Evolutionary conservation across 805 yeast species (phyloP).

Genomic region (Tetrapisispora pingtungensis): DNA sequence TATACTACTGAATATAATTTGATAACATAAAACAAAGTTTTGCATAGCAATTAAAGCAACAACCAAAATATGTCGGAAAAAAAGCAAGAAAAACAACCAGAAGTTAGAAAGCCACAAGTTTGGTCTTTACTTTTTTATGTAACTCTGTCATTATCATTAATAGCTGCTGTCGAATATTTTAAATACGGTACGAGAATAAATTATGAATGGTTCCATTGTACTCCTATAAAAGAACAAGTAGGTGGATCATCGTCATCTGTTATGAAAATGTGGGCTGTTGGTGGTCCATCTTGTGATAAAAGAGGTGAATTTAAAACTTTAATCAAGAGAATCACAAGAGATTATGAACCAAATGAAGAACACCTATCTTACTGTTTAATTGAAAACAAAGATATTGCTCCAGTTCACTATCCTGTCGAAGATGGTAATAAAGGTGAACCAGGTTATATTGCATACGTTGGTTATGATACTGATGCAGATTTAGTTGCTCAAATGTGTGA

Average conservation of each 20-base stretch:
- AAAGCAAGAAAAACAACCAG: neutral
- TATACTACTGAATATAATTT: no score
- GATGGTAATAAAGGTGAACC: constrained; percentile 28
- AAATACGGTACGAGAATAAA: constrained; percentile 32
- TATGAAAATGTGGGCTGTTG: constrained; percentile 29
- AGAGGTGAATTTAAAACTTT: constrained; percentile 35
- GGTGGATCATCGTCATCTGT: constrained; percentile 21
- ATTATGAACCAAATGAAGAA: constrained; percentile 32
- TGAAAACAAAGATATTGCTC: constrained; percentile 22
- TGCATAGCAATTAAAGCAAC: no score
- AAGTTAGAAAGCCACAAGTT: constrained; percentile 7
- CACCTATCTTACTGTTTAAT: constrained; percentile 30
- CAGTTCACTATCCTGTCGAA: constrained; percentile 26
- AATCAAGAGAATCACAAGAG: constrained; percentile 31
- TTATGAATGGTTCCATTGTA: constrained; percentile 39
- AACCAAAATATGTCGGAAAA: neutral
- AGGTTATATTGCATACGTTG: constrained; percentile 29
- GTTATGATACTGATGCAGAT: constrained; percentile 19
- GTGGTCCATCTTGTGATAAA: constrained; percentile 37
- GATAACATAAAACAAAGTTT: no score
- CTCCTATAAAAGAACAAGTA: constrained; percentile 23
- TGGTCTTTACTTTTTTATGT: constrained; percentile 24
- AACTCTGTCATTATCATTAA: constrained; percentile 21
- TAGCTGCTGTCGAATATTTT: constrained; percentile 36
- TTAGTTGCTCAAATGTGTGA: constrained; percentile 19